Base-by-base conservation (phyloP, 192 early-diverging fungal genomes). In the Linnemannia elongata region DNA sequence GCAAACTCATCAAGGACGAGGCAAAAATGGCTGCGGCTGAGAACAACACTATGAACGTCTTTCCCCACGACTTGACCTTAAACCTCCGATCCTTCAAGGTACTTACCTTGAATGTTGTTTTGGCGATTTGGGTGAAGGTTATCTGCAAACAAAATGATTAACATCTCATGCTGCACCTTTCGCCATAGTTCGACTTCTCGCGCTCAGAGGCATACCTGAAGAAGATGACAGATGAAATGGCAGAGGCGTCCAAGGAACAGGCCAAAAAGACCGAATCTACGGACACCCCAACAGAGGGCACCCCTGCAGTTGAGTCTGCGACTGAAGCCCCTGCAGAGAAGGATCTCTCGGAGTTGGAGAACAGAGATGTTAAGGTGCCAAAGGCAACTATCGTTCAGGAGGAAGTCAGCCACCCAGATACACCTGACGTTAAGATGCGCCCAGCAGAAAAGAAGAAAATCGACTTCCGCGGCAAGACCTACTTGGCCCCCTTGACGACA, bases 401-500 rank as follows among this genome's bases (percentile, higher is more conserved):
- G 6, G 81, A 80, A 33, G 76, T 76, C 36, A 76, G 75, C 39
- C 86, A 79, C n/a, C 66, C 35, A 49, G 82, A 89, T 52, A 88
- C 75, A 24, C 86, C 76, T 7, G 85, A 74, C 72, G 90, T 89
- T 63, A 89, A 80, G 76, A 89, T 92, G 49, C 85, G 85, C 45
- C 86, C 80, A n/a, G 68, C 75, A 24, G 90, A 94, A 69, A 96
- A 95, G 81, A 95, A 94, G 76, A 89, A 84, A 85, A 88, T 89
- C 30, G 95, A 97, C 88, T 97, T 97, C 76, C 92, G 92, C 78
- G 94, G 95, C 75, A 98, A 98, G 75, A 93, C 95, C 39, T 99
- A 99, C 82, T 89, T 99, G 70, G 98, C 97, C 17, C 98, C 98
- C 12, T 89, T 99, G 78, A 99, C 98, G 0, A 99, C 98, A 4